phyloP scores from a whole-genome alignment of 2,329 filamentous ascomycete genomes.

The Aspergillus floridensis region DNA sequence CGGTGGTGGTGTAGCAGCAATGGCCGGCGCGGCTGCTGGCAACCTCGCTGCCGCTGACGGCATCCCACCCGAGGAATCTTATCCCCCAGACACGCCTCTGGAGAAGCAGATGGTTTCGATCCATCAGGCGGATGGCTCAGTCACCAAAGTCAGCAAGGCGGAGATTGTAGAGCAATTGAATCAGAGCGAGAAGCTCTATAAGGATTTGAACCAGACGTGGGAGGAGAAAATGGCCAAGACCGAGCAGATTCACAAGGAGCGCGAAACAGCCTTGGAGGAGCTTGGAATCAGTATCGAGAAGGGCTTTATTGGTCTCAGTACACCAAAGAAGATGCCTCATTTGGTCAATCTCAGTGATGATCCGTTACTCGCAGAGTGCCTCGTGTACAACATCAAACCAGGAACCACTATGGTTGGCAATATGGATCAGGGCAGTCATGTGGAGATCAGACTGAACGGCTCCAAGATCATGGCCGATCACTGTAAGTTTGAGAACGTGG shows the following conservation, averaged over 20 bases:
- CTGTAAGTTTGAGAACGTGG: conserved; percentile 88
- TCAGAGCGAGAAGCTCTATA: conserved; percentile 93
- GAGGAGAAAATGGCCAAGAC: conserved; percentile 94
- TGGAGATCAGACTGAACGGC: conserved; percentile 90
- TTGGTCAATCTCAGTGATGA: conserved; percentile 96
- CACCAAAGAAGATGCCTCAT: conserved; percentile 99
- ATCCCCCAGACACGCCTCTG: conserved; percentile 85
- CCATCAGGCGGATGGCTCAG: conserved; percentile 74
- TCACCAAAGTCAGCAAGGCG: conserved; percentile 96
- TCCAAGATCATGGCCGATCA: conserved; percentile 90
- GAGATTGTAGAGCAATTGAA: conserved; percentile 96
- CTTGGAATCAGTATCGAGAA: conserved; percentile 99
- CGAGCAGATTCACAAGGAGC: conserved; percentile 95
- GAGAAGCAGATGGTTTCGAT: conserved; percentile 97
- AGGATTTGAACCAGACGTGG: conserved; percentile 97
- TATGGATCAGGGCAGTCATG: conserved; percentile 76
- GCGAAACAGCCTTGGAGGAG: conserved; percentile 91
- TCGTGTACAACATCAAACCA: conserved; percentile 97
- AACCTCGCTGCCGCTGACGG: conserved; percentile 37
- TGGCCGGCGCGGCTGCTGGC: conserved; percentile 39
- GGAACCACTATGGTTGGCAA: conserved; percentile 93
- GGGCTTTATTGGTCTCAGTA: conserved; percentile 90
- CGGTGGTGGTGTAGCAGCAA: conserved; percentile 53
- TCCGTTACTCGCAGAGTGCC: conserved; percentile 87
- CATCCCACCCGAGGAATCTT: conserved; percentile 70